Evolutionary conservation across 228 moss, liverwort and hornwort genomes (phyloP).

Genomic region (Sphagnum fallax): DNA sequence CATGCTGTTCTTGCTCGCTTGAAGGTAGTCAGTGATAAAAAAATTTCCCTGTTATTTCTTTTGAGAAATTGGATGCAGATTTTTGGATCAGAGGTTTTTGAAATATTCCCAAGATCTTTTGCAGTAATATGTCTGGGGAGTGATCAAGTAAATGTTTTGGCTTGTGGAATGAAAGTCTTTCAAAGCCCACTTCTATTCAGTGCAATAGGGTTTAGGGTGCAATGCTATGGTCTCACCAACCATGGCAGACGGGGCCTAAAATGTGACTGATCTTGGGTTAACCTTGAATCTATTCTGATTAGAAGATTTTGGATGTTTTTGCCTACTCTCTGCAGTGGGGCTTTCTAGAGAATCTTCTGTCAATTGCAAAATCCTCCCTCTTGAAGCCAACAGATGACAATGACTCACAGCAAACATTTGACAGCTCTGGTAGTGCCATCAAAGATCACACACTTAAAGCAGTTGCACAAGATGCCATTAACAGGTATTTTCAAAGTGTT

Average conservation of each 20-base stretch:
- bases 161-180: too few relatives aligned
- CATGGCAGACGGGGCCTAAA: too few relatives aligned
- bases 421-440: constrained; percentile 33
- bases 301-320: neutral
- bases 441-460: constrained; percentile 37
- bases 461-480: constrained; percentile 50
- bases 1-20: constrained; percentile 32
- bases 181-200: too few relatives aligned
- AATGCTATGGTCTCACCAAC: too few relatives aligned
- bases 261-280: too few relatives aligned
- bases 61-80: neutral
- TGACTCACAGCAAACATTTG: constrained; percentile 6
- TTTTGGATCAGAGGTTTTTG: too few relatives aligned
- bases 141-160: too few relatives aligned
- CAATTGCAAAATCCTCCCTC: constrained; percentile 45
- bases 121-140: too few relatives aligned
- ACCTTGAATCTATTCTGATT: too few relatives aligned
- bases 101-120: too few relatives aligned
- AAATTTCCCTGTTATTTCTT: neutral
- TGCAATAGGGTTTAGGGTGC: too few relatives aligned
- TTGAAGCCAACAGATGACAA: constrained; percentile 11
- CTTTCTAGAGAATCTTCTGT: constrained; percentile 65
- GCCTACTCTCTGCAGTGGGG: constrained; percentile 50
- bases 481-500: constrained; percentile 25
- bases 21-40: constrained; percentile 35